Base-by-base conservation (phyloP, 352 stramenopile genomes). In the Pythium aristosporum region DNA sequence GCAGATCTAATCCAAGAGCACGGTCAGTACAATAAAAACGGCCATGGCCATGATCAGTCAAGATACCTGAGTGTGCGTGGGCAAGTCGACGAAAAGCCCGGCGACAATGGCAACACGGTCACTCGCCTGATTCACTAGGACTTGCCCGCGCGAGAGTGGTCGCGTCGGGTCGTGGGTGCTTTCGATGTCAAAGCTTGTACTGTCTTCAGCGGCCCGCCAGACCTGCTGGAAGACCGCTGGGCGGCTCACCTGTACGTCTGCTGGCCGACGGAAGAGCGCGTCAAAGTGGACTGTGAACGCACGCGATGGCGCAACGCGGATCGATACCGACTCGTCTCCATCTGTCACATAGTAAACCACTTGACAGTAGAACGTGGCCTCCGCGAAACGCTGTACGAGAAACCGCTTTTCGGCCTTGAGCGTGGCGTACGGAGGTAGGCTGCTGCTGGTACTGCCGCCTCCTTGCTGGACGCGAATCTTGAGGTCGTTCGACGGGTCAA, bases 331-430 rank as follows among this genome's bases (percentile, higher is more conserved):
- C 58, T 79, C 71, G 23, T 65, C 68, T 30, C 39, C 5, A 39
- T 77, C 73, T 1, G 62, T 23, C 37, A 87, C 79, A 7, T 74
- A 63, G 53, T 89, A 86, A 20, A 83, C 74, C 13, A 87, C 73
- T 67, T 90, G 82, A 20, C 91, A 82, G 43, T 72, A 65, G 58
- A 94, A 91, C 12, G 34, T 59, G 1, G 63, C 63, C 28, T 80
- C 75, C 0, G 75, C 72, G 34, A 92, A 94, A 11, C 74, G 75
- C 55, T 79, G 77, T n/a, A 92, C 41, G 16, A 77, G 77, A 48
- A 92, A 92, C 0, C 77, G 72, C 50, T 92, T 91, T 48, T 88
- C 75, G 6, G 66, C 74, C 64, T 83, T 88, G 67, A 92, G 72
- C 12, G 79, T 72, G 0, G 72, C 86, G 65, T 82, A 89, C 18